phyloP scores from a whole-genome alignment of 1,284 basidiomycete genomes.

The Cutaneotrichosporon arboriforme region DNA sequence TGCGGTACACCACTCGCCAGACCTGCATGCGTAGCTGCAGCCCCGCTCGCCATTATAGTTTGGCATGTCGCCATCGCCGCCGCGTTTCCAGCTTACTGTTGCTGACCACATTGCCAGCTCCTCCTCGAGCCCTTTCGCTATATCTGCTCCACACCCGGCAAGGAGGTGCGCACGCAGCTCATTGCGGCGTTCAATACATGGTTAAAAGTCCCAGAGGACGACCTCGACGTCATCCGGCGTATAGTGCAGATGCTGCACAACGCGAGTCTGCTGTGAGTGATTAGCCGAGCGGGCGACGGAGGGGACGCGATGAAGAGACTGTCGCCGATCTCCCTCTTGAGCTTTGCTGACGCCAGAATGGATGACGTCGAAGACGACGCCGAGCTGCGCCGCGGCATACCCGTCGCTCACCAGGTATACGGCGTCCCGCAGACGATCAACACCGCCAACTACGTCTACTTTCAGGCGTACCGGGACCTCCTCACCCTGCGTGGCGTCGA shows the following conservation, averaged over 20 bases:
- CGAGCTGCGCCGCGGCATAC: conserved; percentile 77
- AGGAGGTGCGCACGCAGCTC: conserved; percentile 83
- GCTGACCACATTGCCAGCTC: conserved; percentile 6
- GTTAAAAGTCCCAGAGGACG: conserved; percentile 71
- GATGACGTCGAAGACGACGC: conserved; percentile 98
- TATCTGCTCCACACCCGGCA: conserved; percentile 78
- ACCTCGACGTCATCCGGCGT: conserved; percentile 66
- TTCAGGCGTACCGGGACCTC: conserved; percentile 75
- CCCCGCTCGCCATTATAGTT: not conserved
- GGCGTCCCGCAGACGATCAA: conserved; percentile 97
- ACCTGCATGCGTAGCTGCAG: no score
- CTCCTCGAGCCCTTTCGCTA: conserved; percentile 87
- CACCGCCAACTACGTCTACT: conserved; percentile 94
- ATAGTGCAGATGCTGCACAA: conserved; percentile 93
- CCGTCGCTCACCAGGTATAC: conserved; percentile 90
- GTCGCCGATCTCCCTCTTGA: not conserved
- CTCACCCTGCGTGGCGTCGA: conserved; percentile 54
- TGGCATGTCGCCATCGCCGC: not conserved
- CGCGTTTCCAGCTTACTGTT: not conserved
- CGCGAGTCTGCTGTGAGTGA: conserved; percentile 77
- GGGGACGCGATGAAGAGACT: not conserved
- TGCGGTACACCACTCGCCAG: no score
- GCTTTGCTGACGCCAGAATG: conserved; percentile 54
- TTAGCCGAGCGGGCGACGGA: no score
- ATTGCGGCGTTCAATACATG: conserved; percentile 93